Evolutionary conservation across 176 grass and related monocot genomes (phyloP), one percentile per base, ranked within the genome.

Genomic region (Alopecurus myosuroides): DNA sequence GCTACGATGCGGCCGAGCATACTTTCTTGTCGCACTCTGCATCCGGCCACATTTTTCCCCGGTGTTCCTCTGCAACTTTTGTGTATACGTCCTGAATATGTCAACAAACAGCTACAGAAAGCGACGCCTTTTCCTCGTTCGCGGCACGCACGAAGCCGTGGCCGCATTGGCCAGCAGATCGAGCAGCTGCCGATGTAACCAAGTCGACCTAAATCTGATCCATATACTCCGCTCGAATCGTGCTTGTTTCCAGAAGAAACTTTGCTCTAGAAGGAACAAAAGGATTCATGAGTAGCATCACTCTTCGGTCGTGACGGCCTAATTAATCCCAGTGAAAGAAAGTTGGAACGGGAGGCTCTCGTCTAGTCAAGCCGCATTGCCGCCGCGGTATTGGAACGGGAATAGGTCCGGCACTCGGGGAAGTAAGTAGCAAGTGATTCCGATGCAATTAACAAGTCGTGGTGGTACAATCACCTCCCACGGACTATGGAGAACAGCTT

Each of bases 281-380:
- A 34, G 19, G 22, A 20, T 28, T 73, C 52, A 50, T 3, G 74
- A 57, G 69, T 13, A 20, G 28, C 51, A 58, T 2, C 69, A 3
- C 29, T 64, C 48, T 15, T 51, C 51, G 15, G 11, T 74, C 70
- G 41, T 80, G 64, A 78, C 74, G 80, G 34, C 52, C 76, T 79
- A 49, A 33, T 33, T 64, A 65, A 53, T 53, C 68, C 17, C 6
- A 3, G 4, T 11, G 44, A 11, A 14, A 45, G 84, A 52, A 28
- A 45, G 37, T 39, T 73, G 66, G 53, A 50, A 64, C 34, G 11
- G 23, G 31, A 6, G 34, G 77, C 4, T 63, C 6, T 52, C 18
- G 17, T 88, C 81, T 79, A 84, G 81, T 88, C 81, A 84, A 18
- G 65, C 6, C 25, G 58, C 83, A 82, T 26, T 69, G 77, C 17